Percentiles rank a stretch among this genome's conserved stretches.
phyloP scores from a whole-genome alignment of 1,284 basidiomycete species.

The Rhodotorula sp. region DNA sequence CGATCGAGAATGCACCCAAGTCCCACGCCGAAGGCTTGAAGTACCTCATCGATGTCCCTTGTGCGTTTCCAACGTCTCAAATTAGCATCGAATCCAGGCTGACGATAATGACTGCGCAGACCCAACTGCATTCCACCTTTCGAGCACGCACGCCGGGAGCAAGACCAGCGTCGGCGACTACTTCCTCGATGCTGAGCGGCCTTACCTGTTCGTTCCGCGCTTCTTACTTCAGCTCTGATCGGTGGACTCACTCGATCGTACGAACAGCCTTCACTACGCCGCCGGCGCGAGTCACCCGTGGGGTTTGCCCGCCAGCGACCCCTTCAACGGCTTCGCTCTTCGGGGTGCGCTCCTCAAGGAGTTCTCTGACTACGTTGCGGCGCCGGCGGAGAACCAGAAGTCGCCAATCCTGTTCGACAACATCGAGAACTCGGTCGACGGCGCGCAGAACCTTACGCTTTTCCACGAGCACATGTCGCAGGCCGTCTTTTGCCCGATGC shows the following conservation, averaged over 20 bases:
- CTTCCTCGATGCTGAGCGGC: conserved; percentile 29
- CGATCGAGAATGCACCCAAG: conserved; percentile 41
- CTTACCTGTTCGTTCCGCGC: conserved; percentile 2
- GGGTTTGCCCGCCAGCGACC: conserved; percentile 34
- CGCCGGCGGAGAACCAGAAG: conserved; percentile 1
- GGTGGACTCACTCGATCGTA: neutral
- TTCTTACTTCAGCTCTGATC: neutral
- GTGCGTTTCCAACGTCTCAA: conserved; percentile 7
- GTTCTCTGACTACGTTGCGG: conserved; percentile 19
- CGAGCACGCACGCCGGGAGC: conserved; percentile 6
- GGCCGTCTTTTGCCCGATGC: conserved; percentile 37
- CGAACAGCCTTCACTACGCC: conserved; percentile 33
- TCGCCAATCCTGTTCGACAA: conserved; percentile 36
- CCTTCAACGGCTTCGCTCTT: conserved; percentile 43
- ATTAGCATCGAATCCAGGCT: neutral
- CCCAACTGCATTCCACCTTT: conserved; percentile 41
- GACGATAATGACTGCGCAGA: conserved; percentile 4
- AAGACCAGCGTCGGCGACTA: conserved; percentile 31
- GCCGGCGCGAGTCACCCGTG: conserved; percentile 36
- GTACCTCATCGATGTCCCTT: conserved; percentile 41
- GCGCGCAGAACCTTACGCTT: conserved; percentile 33
- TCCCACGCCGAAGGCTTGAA: conserved; percentile 27
- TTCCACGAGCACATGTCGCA: conserved; percentile 39
- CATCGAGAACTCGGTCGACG: conserved; percentile 32
- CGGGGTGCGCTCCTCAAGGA: conserved; percentile 29